Base-by-base conservation (phyloP, 2,329 filamentous ascomycete species). In the Alternaria postmessia region DNA sequence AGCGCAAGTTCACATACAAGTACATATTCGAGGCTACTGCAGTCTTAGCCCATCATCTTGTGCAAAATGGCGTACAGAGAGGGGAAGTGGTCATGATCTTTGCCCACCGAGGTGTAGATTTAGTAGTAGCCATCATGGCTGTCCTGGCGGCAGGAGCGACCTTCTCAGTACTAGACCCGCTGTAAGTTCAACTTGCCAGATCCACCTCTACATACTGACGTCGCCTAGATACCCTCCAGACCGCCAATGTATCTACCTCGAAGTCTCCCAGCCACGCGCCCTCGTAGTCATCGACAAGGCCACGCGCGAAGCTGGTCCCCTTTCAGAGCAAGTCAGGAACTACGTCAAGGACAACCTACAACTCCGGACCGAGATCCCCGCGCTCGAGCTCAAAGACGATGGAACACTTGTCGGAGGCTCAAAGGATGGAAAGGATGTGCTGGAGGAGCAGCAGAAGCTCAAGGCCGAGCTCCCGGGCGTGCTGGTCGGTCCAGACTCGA, bases 11-110 rank as follows among this genome's bases (percentile, higher is more conserved):
- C 79, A 94, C 89, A 24, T 98, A 97, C 78, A 83, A 84, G 66
- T 92, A 96, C 72, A 97, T 98, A 74, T 86, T 93, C 74, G 91
- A 97, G 81, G 89, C 90, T 0, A 91, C 92, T 30, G 96, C 96
- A 75, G 84, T 88, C 18, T 78, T 97, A 7, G 91, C 93, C 22
- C 89, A 96, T 79, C 87, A 96, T 74, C 84, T 97, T 20, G 86
- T 91, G 54, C 84, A 89, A 51, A 85, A 88, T 70, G 93, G 94
- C 59, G 84, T 93, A 64, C 84, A 88, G 60, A 84, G 88, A 67
- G 93, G 93, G 8, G 93, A 98, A 74, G 93, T 97, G 3, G 93
- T 97, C 71, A 96, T 97, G 92, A 91, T 95, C 64, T 97, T 89
- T 75, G 92, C 92, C 57, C 87, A 97, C 79, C 88, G 94, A 59